These are phyloP conservation scores for Cyclospora cayetanensis DNA, from an alignment of 169 alveolate species.

Conservation along the genomic window DNA sequence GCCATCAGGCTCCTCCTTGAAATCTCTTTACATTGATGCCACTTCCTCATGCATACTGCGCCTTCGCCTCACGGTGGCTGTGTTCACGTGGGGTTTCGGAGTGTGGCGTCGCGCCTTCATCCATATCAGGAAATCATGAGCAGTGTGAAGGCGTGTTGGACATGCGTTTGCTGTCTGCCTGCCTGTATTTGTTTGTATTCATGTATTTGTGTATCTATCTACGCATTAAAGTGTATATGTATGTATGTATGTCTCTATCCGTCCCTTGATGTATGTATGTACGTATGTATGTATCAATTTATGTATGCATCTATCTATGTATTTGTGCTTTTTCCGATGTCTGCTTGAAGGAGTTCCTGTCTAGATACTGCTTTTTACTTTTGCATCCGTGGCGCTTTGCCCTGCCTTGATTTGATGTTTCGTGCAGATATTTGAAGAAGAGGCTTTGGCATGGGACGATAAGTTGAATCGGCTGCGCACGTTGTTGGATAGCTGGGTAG, in stretches of 20 bases:
- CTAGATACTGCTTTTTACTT: neutral
- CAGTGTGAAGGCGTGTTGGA: neutral
- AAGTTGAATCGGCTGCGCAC: slow-evolving; percentile 93
- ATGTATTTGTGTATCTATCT: neutral
- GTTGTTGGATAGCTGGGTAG: slow-evolving; percentile 96
- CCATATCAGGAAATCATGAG: neutral
- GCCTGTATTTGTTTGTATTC: neutral
- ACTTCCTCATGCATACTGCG: too few species aligned
- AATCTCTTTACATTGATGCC: too few species aligned
- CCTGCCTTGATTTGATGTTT: slow-evolving; percentile 81
- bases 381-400: neutral
- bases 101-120: neutral
- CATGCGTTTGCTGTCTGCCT: neutral
- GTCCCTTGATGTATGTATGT: neutral
- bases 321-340: neutral
- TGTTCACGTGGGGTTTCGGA: neutral
- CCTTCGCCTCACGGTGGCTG: too few species aligned
- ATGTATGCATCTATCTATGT: neutral
- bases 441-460: slow-evolving; percentile 96
- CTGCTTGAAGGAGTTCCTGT: neutral
- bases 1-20: too few species aligned
- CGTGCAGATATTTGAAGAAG: slow-evolving; percentile 93
- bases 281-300: neutral
- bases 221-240: neutral
- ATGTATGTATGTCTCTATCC: neutral